These are phyloP conservation scores for Elongisporangium senticosum DNA, from an alignment of 352 stramenopile species.

Conservation along the genomic window DNA sequence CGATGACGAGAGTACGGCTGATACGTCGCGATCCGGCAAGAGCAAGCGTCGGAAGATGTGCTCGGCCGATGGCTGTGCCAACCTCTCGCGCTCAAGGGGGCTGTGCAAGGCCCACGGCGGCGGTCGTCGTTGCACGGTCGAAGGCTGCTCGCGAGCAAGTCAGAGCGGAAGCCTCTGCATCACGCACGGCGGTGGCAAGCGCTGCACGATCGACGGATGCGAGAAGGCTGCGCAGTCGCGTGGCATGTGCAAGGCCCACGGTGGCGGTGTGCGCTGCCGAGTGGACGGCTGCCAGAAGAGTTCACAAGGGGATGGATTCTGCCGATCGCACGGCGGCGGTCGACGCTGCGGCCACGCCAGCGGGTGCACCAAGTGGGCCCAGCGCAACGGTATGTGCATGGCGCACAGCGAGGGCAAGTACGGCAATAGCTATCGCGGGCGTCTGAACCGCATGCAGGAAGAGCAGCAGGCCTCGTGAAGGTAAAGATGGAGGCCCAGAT, in stretches of 20 bases:
- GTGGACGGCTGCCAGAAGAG: conserved; percentile 81
- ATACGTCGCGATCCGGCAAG: conserved; percentile 22
- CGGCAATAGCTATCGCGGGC: conserved; percentile 72
- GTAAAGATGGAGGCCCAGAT: background rate
- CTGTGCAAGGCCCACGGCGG: conserved; percentile 78
- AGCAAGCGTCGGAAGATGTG: conserved; percentile 81
- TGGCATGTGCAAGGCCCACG: conserved; percentile 83
- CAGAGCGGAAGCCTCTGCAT: conserved; percentile 82
- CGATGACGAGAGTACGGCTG: conserved; percentile 8
- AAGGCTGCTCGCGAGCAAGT: conserved; percentile 70
- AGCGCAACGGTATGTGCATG: conserved; percentile 85
- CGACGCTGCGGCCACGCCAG: conserved; percentile 63
- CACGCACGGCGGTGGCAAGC: conserved; percentile 78
- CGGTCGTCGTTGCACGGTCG: conserved; percentile 68
- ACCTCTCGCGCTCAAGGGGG: conserved; percentile 68
- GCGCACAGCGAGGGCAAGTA: conserved; percentile 79
- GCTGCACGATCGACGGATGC: conserved; percentile 74
- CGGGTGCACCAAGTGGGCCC: conserved; percentile 76
- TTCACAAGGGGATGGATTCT: conserved; percentile 81
- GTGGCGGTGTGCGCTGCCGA: conserved; percentile 73
- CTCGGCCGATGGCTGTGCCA: conserved; percentile 65
- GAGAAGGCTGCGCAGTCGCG: conserved; percentile 73
- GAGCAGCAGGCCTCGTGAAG: conserved; percentile 3
- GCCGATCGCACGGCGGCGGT: conserved; percentile 68
- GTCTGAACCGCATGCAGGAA: conserved; percentile 34